phyloP scores from a whole-genome alignment of 176 grass and related monocot species.

The Carex pumila region DNA sequence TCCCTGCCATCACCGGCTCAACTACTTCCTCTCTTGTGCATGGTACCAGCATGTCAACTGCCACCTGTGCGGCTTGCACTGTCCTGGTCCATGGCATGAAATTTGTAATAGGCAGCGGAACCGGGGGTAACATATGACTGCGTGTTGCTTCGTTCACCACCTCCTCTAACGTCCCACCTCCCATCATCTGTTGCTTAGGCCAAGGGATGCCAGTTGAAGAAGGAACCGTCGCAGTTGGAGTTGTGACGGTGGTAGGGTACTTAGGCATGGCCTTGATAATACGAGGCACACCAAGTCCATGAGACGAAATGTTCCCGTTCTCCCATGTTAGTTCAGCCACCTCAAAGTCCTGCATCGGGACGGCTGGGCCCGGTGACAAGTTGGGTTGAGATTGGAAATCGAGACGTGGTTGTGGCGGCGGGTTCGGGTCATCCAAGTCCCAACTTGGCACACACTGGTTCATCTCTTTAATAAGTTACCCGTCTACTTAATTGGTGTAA shows the following conservation, averaged over 20 bases:
- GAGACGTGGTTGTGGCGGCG: neutral
- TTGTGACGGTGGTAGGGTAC: conserved; percentile 3
- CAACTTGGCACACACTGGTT: conserved; percentile 83
- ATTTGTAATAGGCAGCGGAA: neutral
- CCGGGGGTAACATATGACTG: conserved; percentile 12
- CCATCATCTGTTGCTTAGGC: neutral
- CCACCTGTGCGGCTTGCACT: neutral
- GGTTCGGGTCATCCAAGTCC: conserved; percentile 52
- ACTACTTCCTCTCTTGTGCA: conserved; percentile 21
- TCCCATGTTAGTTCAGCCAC: conserved; percentile 84
- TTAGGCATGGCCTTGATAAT: conserved; percentile 29
- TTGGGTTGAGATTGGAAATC: neutral
- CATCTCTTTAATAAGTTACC: conserved; percentile 23
- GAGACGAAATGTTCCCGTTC: conserved; percentile 71
- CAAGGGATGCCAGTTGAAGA: conserved; percentile 15
- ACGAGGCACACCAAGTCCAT: conserved; percentile 31
- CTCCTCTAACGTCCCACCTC: conserved; percentile 60
- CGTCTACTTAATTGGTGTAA: neutral
- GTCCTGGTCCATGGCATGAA: neutral
- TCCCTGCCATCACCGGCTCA: neutral
- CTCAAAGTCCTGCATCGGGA: conserved; percentile 46
- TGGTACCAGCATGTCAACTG: conserved; percentile 54
- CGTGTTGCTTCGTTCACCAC: conserved; percentile 67
- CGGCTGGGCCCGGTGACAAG: neutral
- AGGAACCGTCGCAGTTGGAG: neutral